These are phyloP conservation scores for Talaromyces trachyspermus DNA, from an alignment of 495 filamentous ascomycete genomes.

Conservation along the genomic window DNA sequence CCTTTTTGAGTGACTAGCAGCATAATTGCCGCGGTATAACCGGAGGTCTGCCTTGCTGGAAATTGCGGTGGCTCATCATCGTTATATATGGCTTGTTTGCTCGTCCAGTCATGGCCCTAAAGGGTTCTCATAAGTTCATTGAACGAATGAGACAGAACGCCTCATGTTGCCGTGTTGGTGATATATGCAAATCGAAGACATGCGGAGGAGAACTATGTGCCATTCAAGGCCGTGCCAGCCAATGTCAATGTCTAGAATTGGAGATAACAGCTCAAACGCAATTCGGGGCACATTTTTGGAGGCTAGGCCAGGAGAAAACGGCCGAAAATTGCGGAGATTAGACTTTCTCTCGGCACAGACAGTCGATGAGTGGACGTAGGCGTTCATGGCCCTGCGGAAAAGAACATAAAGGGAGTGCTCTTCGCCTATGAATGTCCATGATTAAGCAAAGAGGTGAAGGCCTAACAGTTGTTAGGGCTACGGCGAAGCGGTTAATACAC, in stretches of 20 bases:
- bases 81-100: not conserved
- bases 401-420: constrained; percentile 1
- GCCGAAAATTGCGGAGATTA: not conserved
- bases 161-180: constrained; percentile 4
- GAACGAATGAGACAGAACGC: constrained; percentile 1
- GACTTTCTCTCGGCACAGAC: constrained; percentile 6
- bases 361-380: not conserved
- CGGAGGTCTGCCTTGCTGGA: constrained; percentile 14
- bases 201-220: constrained; percentile 1
- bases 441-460: not conserved
- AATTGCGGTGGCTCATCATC: constrained; percentile 7
- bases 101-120: not conserved
- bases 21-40: constrained; percentile 24
- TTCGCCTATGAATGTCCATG: constrained; percentile 1
- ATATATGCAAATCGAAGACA: constrained; percentile 7
- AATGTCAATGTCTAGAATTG: not conserved
- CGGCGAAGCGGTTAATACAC: constrained; percentile 2
- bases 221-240: not conserved
- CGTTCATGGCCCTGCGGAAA: not conserved
- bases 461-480: constrained; percentile 3
- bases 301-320: not conserved
- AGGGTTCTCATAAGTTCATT: not conserved
- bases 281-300: not conserved
- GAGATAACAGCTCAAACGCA: not conserved
- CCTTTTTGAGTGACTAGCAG: not conserved